phyloP scores from a whole-genome alignment of 2,329 filamentous ascomycete species.

The Fusarium transvaalense region DNA sequence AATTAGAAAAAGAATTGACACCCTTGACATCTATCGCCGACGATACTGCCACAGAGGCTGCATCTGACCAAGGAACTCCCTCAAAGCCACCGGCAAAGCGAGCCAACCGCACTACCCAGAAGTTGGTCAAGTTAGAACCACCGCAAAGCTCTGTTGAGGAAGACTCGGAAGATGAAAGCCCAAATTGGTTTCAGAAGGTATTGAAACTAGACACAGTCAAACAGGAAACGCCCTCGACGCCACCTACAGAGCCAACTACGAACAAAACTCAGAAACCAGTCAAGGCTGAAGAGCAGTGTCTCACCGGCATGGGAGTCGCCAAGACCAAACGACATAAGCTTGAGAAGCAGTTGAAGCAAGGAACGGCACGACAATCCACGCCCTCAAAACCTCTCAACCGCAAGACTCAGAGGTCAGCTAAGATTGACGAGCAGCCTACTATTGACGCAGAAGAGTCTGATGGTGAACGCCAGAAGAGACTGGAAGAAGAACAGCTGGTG shows the following conservation, averaged over 20 bases:
- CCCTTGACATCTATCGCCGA: slow-evolving; percentile 9
- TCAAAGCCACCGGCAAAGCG: slow-evolving; percentile 13
- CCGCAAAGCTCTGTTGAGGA: not conserved
- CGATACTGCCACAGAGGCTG: not conserved
- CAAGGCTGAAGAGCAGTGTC: not conserved
- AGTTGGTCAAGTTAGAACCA: not conserved
- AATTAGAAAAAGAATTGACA: slow-evolving; percentile 23
- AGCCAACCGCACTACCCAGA: not conserved
- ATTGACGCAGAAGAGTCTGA: slow-evolving; percentile 2
- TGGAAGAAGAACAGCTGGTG: slow-evolving; percentile 10
- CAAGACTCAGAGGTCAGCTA: no score
- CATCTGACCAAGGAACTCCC: slow-evolving; percentile 20
- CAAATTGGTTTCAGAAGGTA: not conserved
- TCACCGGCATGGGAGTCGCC: not conserved
- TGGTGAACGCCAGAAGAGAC: slow-evolving; percentile 12
- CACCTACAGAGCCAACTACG: not conserved
- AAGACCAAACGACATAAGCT: not conserved
- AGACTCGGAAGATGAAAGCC: not conserved
- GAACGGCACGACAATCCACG: not conserved
- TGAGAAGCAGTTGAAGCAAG: not conserved
- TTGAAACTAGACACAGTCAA: not conserved
- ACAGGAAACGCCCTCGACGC: not conserved
- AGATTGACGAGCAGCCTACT: not conserved
- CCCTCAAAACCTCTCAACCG: not conserved
- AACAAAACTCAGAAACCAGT: not conserved